Evolutionary conservation across 306 rosid genomes (phyloP).

Genomic region (Quercus parvula): DNA sequence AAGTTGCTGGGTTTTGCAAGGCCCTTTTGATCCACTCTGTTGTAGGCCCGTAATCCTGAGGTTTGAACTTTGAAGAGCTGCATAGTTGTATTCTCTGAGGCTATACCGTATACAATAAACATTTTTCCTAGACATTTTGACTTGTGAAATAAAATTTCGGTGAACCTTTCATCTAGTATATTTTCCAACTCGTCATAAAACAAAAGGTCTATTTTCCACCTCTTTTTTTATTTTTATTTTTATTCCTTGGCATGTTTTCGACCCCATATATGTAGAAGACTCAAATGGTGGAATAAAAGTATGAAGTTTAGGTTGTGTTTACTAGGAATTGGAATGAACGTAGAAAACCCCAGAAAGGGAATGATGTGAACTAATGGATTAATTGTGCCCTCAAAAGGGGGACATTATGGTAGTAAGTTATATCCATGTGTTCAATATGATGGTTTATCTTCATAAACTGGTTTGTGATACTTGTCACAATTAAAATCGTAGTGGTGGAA

Average conservation of each 20-base stretch:
- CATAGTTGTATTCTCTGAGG: not conserved
- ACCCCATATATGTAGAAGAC: not conserved
- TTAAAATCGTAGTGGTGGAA: too few relatives aligned
- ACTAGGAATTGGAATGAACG: not conserved
- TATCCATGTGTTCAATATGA: not conserved
- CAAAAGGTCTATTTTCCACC: too few relatives aligned
- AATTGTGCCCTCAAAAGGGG: not conserved
- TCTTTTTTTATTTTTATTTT: not conserved
- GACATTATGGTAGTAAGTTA: not conserved
- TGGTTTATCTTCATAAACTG: too few relatives aligned
- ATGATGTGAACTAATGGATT: not conserved
- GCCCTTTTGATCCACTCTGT: too few relatives aligned
- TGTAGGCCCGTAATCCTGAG: too few relatives aligned
- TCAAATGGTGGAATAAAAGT: not conserved
- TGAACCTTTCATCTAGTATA: too few relatives aligned
- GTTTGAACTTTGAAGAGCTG: not conserved
- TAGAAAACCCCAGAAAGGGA: not conserved
- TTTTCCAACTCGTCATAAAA: not conserved
- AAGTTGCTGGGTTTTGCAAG: not conserved
- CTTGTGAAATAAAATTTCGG: not conserved
- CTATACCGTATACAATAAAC: too few relatives aligned
- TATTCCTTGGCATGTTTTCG: too few relatives aligned
- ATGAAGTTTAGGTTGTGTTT: not conserved
- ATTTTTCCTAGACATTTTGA: too few relatives aligned
- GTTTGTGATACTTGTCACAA: too few relatives aligned